Base-by-base conservation (phyloP, 495 filamentous ascomycete genomes). In the Penicillium longicatenatum region DNA sequence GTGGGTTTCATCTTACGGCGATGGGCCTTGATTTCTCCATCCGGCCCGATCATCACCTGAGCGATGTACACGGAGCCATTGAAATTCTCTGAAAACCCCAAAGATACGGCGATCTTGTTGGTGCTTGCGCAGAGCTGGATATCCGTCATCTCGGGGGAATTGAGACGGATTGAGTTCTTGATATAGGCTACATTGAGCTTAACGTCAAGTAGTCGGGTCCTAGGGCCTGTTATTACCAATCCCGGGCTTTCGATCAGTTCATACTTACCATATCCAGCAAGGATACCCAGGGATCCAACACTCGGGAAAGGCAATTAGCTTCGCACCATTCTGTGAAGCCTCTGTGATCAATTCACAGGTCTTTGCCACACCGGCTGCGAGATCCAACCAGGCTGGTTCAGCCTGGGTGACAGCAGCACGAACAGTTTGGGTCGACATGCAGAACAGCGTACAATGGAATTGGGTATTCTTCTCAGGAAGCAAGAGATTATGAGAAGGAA, bases 1-100 rank as follows among this genome's bases (percentile, higher is more conserved):
- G 84, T 86, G 0, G 82, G 73, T 65, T 88, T 87, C 45, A 86
- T 70, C 71, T 86, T 87, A 10, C 80, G 67, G 0, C 84, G 75
- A 16, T 68, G 63, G 30, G 75, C 68, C 6, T 71, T 53, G 22
- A 86, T 64, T 16, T 74, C 66, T 2, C 84, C 84, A 19, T 75
- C 67, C 0, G 70, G 43, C 1, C 61, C 70, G 54, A 86, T 84
- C 43, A 82, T 71, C 7, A 71, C 73, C 61, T 88, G 84, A 0
- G 83, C 66, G 49, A 86, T 86, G 63, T 86, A 87, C 2, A 86
- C 56, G 6, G 76, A 78, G 56, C 75, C 52, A 14, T 72, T 61
- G 31, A 63, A 68, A 19, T 73, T 68, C 55, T 88, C 84, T 0
- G 81, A 78, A 64, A 83, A 85, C 0, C 84, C 83, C 0, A 86